These are phyloP conservation scores for Linderniella brevidens DNA, from an alignment of 257 asterid species.

Conservation along the genomic window DNA sequence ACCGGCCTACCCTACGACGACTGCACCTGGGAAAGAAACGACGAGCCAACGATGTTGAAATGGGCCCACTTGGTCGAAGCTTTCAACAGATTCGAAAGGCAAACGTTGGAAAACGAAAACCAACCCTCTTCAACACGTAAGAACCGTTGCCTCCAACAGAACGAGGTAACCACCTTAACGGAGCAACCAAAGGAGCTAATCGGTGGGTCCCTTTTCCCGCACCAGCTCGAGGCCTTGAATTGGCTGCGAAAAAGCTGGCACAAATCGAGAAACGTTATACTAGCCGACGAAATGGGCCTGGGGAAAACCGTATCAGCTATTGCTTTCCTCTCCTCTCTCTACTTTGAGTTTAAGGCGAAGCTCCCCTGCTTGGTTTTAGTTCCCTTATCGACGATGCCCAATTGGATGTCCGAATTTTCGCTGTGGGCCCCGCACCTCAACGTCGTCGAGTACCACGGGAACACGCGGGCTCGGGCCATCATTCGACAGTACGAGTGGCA, in stretches of 20 bases:
- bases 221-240: slow-evolving; percentile 94
- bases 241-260: slow-evolving; percentile 97
- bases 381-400: slow-evolving; percentile 97
- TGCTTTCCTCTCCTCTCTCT: slow-evolving; percentile 78
- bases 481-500: slow-evolving; percentile 97
- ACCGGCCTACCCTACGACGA: slow-evolving; percentile 80
- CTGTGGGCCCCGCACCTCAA: slow-evolving; percentile 93
- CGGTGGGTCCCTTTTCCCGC: slow-evolving; percentile 87
- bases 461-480: slow-evolving; percentile 56
- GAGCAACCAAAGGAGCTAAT: slow-evolving; percentile 85
- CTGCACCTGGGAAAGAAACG: slow-evolving; percentile 93
- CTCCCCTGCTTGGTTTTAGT: slow-evolving; percentile 92
- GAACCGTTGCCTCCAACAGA: slow-evolving; percentile 24
- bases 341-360: slow-evolving; percentile 61
- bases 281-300: slow-evolving; percentile 99
- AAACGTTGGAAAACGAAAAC: slow-evolving; percentile 39
- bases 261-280: slow-evolving; percentile 82
- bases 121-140: slow-evolving; percentile 21
- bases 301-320: slow-evolving; percentile 94
- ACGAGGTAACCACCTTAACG: slow-evolving; percentile 49
- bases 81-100: slow-evolving; percentile 57
- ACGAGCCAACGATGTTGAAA: slow-evolving; percentile 52
- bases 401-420: slow-evolving; percentile 95
- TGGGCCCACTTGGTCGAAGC: slow-evolving; percentile 49
- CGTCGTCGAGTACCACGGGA: slow-evolving; percentile 93